These are phyloP conservation scores for Ophiocordyceps unilateralis DNA, from an alignment of 2,329 filamentous ascomycete species.

Conservation along the genomic window DNA sequence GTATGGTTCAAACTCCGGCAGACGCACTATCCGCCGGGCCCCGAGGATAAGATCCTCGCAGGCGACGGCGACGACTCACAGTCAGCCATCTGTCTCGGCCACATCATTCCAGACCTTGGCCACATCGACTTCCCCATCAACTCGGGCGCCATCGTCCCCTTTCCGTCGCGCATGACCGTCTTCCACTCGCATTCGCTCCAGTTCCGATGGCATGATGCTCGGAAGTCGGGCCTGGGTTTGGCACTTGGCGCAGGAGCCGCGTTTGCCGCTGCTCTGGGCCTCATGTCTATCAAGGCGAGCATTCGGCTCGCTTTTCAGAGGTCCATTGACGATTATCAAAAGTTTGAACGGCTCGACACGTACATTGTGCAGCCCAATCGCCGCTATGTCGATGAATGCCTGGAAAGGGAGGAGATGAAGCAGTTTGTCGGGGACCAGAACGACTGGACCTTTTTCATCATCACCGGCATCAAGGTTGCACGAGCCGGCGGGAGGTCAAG, in stretches of 20 bases:
- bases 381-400: not conserved
- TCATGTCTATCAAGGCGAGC: not conserved
- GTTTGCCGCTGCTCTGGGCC: not conserved
- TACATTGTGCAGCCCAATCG: not conserved
- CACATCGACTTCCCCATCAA: slow-evolving; percentile 1
- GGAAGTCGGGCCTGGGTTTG: not conserved
- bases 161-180: not conserved
- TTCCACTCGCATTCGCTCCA: not conserved
- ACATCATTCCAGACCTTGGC: not conserved
- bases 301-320: not conserved
- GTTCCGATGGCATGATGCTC: not conserved
- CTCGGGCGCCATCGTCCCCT: not conserved
- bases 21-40: not conserved
- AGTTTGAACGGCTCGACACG: not conserved
- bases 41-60: not conserved
- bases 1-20: slow-evolving; percentile 1
- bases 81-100: not conserved
- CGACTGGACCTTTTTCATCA: not conserved
- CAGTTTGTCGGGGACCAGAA: not conserved
- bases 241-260: not conserved
- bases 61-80: not conserved
- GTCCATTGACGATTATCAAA: not conserved
- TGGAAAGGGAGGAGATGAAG: not conserved
- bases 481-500: not conserved
- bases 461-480: not conserved